Percentiles rank a stretch among this genome's conserved stretches.
phyloP scores from a whole-genome alignment of 208 protist genomes.

The Vickermania spadyakhi region DNA sequence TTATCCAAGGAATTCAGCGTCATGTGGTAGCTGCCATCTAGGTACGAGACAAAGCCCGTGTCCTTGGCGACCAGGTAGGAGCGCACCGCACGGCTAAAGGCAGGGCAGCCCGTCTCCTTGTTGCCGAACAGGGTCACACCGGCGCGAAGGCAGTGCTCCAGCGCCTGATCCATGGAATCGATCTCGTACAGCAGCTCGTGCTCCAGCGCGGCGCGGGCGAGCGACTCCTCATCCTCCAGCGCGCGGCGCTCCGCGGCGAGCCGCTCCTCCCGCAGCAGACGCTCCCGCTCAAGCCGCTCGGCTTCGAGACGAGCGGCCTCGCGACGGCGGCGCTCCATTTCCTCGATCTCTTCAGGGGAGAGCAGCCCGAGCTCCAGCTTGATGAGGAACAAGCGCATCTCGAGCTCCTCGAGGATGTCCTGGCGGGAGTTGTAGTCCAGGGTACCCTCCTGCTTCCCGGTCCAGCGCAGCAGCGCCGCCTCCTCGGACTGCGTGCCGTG shows the following conservation, averaged over 20 bases:
- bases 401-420: slow-evolving; percentile 4
- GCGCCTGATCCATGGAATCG: not conserved
- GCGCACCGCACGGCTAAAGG: not conserved
- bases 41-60: slow-evolving; percentile 32
- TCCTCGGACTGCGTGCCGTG: slow-evolving; percentile 58
- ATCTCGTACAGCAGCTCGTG: not conserved
- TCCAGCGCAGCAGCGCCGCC: slow-evolving; percentile 26
- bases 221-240: not conserved
- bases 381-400: not conserved
- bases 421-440: slow-evolving; percentile 26
- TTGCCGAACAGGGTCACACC: slow-evolving; percentile 2
- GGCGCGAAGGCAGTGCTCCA: not conserved
- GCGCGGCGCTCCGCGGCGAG: not conserved
- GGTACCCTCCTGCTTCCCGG: slow-evolving; percentile 4
- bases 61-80: not conserved
- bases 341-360: not conserved
- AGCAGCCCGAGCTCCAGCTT: not conserved
- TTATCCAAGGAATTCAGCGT: slow-evolving; percentile 15
- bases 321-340: not conserved
- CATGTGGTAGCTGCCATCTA: slow-evolving; percentile 51
- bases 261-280: not conserved
- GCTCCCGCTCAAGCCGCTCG: not conserved
- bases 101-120: not conserved
- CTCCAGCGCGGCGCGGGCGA: not conserved
- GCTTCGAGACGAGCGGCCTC: not conserved